phyloP scores from a whole-genome alignment of 495 filamentous ascomycete genomes.

The Mycothermus thermophilus region DNA sequence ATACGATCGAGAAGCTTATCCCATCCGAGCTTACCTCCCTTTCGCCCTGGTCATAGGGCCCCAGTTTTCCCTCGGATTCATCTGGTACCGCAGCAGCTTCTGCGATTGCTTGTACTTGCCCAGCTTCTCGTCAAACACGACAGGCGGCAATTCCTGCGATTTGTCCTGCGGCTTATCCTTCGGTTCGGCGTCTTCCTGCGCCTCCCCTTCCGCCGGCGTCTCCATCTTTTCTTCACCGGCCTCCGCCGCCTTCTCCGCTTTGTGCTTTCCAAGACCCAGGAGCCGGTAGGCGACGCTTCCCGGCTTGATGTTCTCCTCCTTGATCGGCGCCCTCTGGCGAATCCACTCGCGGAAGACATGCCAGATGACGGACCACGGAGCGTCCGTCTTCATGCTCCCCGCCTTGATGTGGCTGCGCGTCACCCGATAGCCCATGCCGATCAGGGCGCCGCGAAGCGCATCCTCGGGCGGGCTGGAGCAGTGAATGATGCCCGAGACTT shows the following conservation, averaged over 20 bases:
- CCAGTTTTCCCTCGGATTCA: conserved; percentile 84
- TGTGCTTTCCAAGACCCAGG: conserved; percentile 22
- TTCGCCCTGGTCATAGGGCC: conserved; percentile 75
- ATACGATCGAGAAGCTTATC: no score
- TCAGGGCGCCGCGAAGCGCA: conserved; percentile 64
- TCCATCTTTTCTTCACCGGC: conserved; percentile 8
- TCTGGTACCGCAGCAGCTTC: conserved; percentile 68
- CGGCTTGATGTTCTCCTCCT: conserved; percentile 49
- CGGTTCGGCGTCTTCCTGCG: conserved; percentile 1
- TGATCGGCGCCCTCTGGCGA: conserved; percentile 60
- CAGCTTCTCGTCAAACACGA: conserved; percentile 72
- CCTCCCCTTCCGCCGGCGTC: conserved; percentile 16
- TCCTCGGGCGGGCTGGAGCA: conserved; percentile 59
- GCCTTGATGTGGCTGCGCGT: conserved; percentile 76
- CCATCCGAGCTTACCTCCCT: conserved; percentile 18
- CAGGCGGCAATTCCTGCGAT: conserved; percentile 33
- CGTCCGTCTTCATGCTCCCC: conserved; percentile 82
- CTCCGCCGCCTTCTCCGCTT: conserved; percentile 2
- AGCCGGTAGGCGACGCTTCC: conserved; percentile 58
- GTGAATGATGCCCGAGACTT: conserved; percentile 58
- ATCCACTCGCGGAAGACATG: conserved; percentile 89
- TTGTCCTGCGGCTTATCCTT: conserved; percentile 9
- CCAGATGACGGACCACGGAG: conserved; percentile 80
- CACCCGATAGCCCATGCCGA: conserved; percentile 62
- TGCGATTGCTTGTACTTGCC: conserved; percentile 50